Evolutionary conservation across 169 alveolate species (phyloP).

Genomic region (Perkinsus chesapeaki): DNA sequence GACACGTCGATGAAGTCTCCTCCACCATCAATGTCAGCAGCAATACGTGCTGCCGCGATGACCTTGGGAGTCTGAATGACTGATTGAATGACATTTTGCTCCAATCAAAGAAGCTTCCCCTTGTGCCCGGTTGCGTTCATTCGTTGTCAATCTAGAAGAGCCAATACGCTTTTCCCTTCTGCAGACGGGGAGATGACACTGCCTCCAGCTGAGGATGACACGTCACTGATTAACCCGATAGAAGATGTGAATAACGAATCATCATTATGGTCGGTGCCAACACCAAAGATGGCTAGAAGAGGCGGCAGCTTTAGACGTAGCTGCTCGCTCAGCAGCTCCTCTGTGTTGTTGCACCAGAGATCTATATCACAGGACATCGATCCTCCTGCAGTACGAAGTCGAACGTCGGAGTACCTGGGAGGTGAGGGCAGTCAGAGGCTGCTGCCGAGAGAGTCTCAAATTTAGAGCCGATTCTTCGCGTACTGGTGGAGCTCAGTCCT

Average conservation of each 20-base stretch:
- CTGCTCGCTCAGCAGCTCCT: not conserved
- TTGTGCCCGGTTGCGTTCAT: not conserved
- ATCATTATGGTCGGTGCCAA: not conserved
- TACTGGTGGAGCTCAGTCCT: not conserved
- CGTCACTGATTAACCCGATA: not conserved
- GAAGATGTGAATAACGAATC: not conserved
- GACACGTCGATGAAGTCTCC: too few species aligned
- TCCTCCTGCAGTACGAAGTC: not conserved
- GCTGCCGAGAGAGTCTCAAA: not conserved
- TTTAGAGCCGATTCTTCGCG: not conserved
- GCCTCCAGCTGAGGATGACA: not conserved
- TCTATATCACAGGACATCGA: not conserved
- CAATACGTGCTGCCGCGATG: too few species aligned
- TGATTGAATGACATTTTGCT: not conserved
- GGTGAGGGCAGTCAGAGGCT: not conserved
- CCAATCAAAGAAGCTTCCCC: not conserved
- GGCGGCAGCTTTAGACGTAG: not conserved
- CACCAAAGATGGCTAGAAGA: not conserved
- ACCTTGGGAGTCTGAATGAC: not conserved
- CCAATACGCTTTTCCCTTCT: not conserved
- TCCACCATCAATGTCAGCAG: too few species aligned
- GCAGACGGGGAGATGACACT: not conserved
- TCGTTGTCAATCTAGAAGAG: not conserved
- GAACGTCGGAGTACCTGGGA: too few species aligned
- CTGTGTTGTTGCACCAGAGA: not conserved